Conservation (phyloP, 2,329 filamentous ascomycete genomes). For the Sordariomycetes sp. region DNA sequence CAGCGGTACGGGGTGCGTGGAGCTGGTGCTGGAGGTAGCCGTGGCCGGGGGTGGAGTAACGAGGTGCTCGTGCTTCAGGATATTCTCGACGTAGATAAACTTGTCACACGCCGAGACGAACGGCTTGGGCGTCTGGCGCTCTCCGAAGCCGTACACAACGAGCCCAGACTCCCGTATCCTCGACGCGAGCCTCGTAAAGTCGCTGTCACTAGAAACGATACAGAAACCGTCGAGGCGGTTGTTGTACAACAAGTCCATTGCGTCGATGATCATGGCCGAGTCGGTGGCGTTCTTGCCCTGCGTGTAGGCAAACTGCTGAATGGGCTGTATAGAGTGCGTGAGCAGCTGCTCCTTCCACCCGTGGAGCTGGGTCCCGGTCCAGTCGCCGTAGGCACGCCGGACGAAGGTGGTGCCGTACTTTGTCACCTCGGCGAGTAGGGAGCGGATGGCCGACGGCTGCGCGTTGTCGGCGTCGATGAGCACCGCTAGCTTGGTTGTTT, state of each 20-base stretch:
- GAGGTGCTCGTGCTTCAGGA: conserved; percentile 4
- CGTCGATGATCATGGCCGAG: conserved; percentile 21
- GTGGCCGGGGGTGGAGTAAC: not conserved
- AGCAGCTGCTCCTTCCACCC: conserved; percentile 18
- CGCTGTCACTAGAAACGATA: conserved; percentile 20
- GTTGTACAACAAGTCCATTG: conserved; percentile 21
- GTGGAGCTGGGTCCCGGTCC: conserved; percentile 13
- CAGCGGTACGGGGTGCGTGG: not conserved
- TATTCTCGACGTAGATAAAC: conserved; percentile 15
- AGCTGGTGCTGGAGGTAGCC: not conserved
- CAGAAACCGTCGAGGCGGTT: conserved; percentile 18
- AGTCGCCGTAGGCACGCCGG: conserved; percentile 20
- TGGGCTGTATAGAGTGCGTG: conserved; percentile 17
- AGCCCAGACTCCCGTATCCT: conserved; percentile 18
- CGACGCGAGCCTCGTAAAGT: conserved; percentile 19
- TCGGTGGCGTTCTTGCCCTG: conserved; percentile 20
- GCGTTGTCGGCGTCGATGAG: conserved; percentile 21
- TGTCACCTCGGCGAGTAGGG: conserved; percentile 15
- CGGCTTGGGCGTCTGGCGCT: conserved; percentile 16
- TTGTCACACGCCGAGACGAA: conserved; percentile 19
- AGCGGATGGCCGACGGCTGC: conserved; percentile 7
- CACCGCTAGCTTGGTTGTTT: conserved; percentile 14
- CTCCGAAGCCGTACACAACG: conserved; percentile 19
- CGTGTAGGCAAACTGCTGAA: conserved; percentile 22
- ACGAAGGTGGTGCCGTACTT: conserved; percentile 18